Evolutionary conservation across 1,139 yeast species (phyloP).

Genomic region (Debaryomyces psychrophilus): DNA sequence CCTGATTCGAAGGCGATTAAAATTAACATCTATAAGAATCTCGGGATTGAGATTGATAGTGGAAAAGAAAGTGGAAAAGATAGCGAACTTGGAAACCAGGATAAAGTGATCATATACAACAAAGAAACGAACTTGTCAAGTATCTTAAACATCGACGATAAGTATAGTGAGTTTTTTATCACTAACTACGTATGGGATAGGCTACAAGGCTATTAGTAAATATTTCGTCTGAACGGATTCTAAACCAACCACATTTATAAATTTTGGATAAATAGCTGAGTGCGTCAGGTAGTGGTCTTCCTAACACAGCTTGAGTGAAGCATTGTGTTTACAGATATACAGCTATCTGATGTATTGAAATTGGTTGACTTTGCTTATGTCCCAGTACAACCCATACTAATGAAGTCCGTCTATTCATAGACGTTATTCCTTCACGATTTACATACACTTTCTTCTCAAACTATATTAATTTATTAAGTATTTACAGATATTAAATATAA

Average conservation of each 20-base stretch:
- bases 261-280: neutral
- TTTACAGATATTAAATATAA: slow-evolving; percentile 3
- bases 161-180: slow-evolving; percentile 64
- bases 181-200: slow-evolving; percentile 76
- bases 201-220: slow-evolving; percentile 6
- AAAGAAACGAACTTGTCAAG: slow-evolving; percentile 51
- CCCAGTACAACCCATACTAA: neutral
- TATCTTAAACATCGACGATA: slow-evolving; percentile 57
- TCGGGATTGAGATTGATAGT: slow-evolving; percentile 47
- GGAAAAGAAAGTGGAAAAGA: slow-evolving; percentile 24
- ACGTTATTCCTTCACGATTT: neutral
- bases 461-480: slow-evolving; percentile 6
- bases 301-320: neutral
- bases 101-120: slow-evolving; percentile 52
- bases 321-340: neutral
- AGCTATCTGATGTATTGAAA: neutral
- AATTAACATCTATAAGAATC: slow-evolving; percentile 46
- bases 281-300: neutral
- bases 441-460: neutral
- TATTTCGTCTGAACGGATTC: neutral
- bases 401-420: neutral
- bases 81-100: slow-evolving; percentile 14
- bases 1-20: slow-evolving; percentile 43
- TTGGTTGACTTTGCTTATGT: neutral
- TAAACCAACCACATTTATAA: neutral